phyloP scores from a whole-genome alignment of 176 grass and related monocot species.

The Carex parvula region DNA sequence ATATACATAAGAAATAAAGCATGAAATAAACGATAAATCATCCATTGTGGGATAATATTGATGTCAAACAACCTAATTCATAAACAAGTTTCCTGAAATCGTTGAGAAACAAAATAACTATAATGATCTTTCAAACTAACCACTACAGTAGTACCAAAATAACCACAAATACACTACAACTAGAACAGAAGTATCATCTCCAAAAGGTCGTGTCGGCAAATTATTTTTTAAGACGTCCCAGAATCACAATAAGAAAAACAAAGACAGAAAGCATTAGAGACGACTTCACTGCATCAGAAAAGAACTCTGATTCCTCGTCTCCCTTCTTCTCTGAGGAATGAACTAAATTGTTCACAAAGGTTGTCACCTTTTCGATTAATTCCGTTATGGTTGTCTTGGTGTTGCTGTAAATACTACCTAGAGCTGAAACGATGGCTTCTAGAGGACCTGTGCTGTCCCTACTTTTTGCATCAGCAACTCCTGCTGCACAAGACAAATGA shows the following conservation, averaged over 20 bases:
- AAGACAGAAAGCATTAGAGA: slow-evolving; percentile 77
- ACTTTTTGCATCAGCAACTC: slow-evolving; percentile 2
- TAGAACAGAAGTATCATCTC: slow-evolving; percentile 17
- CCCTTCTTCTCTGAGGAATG: slow-evolving; percentile 22
- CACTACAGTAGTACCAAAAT: slow-evolving; percentile 22
- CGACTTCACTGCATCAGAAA: slow-evolving; percentile 47
- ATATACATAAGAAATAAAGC: neutral
- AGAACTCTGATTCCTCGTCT: slow-evolving; percentile 23
- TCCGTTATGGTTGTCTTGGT: slow-evolving; percentile 56
- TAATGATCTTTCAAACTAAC: neutral
- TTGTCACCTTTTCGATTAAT: slow-evolving; percentile 54
- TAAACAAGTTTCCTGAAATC: neutral
- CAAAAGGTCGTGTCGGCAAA: slow-evolving; percentile 52
- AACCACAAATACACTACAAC: slow-evolving; percentile 28
- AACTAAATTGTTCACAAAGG: slow-evolving; percentile 45
- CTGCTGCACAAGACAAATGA: slow-evolving; percentile 1
- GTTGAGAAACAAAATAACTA: neutral
- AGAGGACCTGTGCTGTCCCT: slow-evolving; percentile 9
- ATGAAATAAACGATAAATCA: neutral
- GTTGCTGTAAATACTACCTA: slow-evolving; percentile 46
- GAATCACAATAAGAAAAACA: slow-evolving; percentile 69
- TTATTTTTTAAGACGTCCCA: slow-evolving; percentile 53
- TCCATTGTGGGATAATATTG: neutral
- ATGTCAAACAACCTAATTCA: neutral
- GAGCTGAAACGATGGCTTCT: slow-evolving; percentile 2